Evolutionary conservation across 352 stramenopile species (phyloP), one percentile per base, ranked within the genome.

Genomic region (Hyaloperonospora arabidopsidis): DNA sequence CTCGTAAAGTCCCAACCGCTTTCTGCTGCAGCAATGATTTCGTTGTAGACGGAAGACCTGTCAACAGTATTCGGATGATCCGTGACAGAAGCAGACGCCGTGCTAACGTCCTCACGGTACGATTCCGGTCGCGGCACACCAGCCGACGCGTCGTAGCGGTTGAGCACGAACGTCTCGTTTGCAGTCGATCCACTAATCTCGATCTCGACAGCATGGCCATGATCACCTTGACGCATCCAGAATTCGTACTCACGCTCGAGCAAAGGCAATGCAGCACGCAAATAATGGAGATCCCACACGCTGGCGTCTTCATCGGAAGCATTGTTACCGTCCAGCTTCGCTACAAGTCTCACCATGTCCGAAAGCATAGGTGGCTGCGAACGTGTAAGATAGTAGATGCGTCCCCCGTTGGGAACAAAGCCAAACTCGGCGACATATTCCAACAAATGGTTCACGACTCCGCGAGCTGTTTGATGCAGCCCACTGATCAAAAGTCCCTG

Each of bases 301-400:
- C 58, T 25, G 7, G 34, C 36, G 17, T 60, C 59, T 15, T 61
- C 63, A 18, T 84, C 70, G 0, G 58, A 38, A 4, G 17, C 17
- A 47, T 51, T 50, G 21, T 1, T 41, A 22, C 59, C 34, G 18
- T 38, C 52, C 19, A 59, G 7, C 19, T 54, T 57, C 5, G 73
- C 72, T 12, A 90, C 66, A 11, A 89, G 40, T 10, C 61, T 38
- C 15, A 94, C 79, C 84, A 95, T 95, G 21, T 91, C 78, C 2
- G 79, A 89, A n/a, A 97, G 84, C 68, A 97, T 76, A 10, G 87
- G 89, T 13, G 89, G 89, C 67, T 97, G 89, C 29, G 77, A 93
- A 8, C 89, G 83, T 32, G 82, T 85, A 14, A 95, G 63, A 60
- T 96, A 97, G 72, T 97, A 97, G 29, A 95, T 65, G 2, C 89